These are phyloP conservation scores for Chytridium lagenaria DNA, from an alignment of 371 early-diverging fungal species.

Conservation along the genomic window DNA sequence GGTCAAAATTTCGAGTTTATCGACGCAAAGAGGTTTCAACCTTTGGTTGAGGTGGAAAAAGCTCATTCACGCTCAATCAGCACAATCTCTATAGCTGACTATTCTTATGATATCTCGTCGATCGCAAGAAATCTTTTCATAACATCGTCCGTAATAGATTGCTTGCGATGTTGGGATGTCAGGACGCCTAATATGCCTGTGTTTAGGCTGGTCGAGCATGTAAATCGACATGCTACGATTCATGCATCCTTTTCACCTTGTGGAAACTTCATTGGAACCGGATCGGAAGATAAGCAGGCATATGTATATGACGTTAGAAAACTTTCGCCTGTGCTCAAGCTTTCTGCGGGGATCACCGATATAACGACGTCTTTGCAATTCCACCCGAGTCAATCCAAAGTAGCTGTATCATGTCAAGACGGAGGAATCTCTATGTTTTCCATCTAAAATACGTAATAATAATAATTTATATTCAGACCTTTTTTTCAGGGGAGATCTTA, in stretches of 20 bases:
- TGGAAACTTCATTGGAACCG: slow-evolving; percentile 29
- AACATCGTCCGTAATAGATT: slow-evolving; percentile 15
- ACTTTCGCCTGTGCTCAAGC: neutral
- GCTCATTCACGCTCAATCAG: slow-evolving; percentile 12
- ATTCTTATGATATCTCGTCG: neutral
- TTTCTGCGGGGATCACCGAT: slow-evolving; percentile 11
- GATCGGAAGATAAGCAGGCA: slow-evolving; percentile 31
- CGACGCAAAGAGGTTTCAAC: neutral
- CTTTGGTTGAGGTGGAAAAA: neutral
- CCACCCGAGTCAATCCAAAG: neutral
- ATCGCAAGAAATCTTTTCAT: slow-evolving; percentile 13
- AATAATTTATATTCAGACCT: too few relatives aligned
- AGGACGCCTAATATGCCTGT: neutral
- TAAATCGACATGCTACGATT: slow-evolving; percentile 22
- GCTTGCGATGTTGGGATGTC: slow-evolving; percentile 24
- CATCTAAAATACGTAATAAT: neutral
- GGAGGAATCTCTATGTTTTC: slow-evolving; percentile 10
- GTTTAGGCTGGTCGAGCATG: slow-evolving; percentile 26
- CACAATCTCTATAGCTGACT: neutral
- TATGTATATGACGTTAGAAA: slow-evolving; percentile 29
- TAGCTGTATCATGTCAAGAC: slow-evolving; percentile 10
- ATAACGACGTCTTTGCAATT: slow-evolving; percentile 16
- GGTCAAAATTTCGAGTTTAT: neutral
- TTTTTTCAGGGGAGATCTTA: too few relatives aligned
- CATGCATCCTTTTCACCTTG: slow-evolving; percentile 24